Base-by-base conservation (phyloP, 345 rosid species). In the Barbarea vulgaris region DNA sequence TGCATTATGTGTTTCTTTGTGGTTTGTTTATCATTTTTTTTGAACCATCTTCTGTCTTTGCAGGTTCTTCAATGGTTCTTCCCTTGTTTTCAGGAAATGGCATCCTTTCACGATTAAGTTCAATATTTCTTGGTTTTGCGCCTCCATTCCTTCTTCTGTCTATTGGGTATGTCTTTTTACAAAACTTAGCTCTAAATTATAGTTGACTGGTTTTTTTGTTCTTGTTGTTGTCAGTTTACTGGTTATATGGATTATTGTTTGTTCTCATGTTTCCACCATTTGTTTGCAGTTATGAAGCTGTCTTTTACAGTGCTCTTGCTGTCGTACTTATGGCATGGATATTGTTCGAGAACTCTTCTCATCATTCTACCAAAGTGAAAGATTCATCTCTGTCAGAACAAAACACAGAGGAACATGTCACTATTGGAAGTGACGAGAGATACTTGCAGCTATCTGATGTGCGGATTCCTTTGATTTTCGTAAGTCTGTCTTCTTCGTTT, bases 81-180 rank as follows among this genome's bases (percentile, higher is more conserved):
- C 98, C 98, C 9, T 74, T 91, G 74, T 86, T 91, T 81, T 93
- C 96, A 59, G 93, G 83, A 55, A 85, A 76, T 70, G 78, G 85
- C 74, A 84, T 91, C 61, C 80, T 93, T 70, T 85, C 97, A 39
- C 84, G 98, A 19, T 84, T 93, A 41, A 86, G 86, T 77, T 89
- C 98, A 39, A 88, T 93, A 71, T 88, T 84, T 85, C 96, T 89
- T 73, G 97, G 98, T 64, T 91, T 91, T 60, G 96, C 96, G 10
- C 98, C 98, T 13, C 70, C 91, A 8, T 93, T 93, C 76, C 94
- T 93, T 70, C 96, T 93, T 41, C 83, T 93, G 37, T 93, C 97
- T 61, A 93, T 93, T 66, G 98, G 97, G 98, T 91, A 85, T 70
- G 11, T 60, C 64, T 58, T 62, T 12, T 59, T 73, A 57, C 67